Evolutionary conservation across 495 filamentous ascomycete species (phyloP).

Genomic region (Hyaloscypha finlandica): DNA sequence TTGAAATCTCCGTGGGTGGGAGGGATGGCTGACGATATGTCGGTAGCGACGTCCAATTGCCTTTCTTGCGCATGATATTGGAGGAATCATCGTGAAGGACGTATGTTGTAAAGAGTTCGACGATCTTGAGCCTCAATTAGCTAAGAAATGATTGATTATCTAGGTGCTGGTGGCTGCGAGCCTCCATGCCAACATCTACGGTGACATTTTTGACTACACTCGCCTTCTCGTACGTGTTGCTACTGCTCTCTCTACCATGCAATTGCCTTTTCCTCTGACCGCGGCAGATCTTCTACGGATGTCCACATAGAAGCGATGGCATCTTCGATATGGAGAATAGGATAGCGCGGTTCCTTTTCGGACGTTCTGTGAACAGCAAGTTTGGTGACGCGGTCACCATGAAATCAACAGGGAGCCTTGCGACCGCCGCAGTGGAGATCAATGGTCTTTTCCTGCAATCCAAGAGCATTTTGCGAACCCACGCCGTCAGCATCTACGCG

Average conservation of each 20-base stretch:
- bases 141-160: neutral
- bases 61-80: conserved; percentile 31
- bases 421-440: conserved; percentile 7
- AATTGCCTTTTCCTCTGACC: neutral
- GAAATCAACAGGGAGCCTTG: conserved; percentile 15
- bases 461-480: conserved; percentile 18
- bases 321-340: conserved; percentile 23
- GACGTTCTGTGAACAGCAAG: conserved; percentile 14
- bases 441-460: conserved; percentile 20
- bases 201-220: conserved; percentile 24
- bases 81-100: conserved; percentile 31
- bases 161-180: conserved; percentile 13
- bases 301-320: conserved; percentile 19
- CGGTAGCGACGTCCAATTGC: conserved; percentile 27
- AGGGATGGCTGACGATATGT: neutral
- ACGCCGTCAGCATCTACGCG: conserved; percentile 22
- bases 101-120: conserved; percentile 10
- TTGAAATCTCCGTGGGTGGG: conserved; percentile 6
- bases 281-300: conserved; percentile 27
- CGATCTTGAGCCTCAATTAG: conserved; percentile 4
- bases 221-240: conserved; percentile 22
- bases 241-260: neutral
- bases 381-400: conserved; percentile 1
- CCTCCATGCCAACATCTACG: conserved; percentile 11
- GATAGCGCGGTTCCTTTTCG: conserved; percentile 14